Percentiles rank a stretch among this genome's conserved stretches.
Conservation (phyloP, 2,329 filamentous ascomycete genomes). For the Exserohilum rostratum region DNA sequence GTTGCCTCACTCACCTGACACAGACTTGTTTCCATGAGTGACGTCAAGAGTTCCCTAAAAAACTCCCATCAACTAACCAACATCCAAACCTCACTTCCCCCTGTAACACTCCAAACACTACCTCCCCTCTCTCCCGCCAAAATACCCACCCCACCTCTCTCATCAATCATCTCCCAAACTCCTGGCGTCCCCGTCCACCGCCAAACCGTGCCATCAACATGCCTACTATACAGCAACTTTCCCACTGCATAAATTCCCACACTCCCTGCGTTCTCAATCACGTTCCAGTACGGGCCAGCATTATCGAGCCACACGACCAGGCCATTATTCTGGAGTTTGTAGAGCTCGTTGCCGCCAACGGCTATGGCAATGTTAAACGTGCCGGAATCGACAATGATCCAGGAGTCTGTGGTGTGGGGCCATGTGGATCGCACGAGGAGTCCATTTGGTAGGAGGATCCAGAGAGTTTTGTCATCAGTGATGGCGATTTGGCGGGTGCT, state of each 20-base stretch:
- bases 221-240: slow-evolving; percentile 28
- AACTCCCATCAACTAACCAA: slow-evolving; percentile 11
- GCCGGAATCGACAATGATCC: slow-evolving; percentile 34
- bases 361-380: slow-evolving; percentile 30
- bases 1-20: too few species aligned
- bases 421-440: slow-evolving; percentile 33
- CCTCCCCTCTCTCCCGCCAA: slow-evolving; percentile 33
- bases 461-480: slow-evolving; percentile 32
- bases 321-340: slow-evolving; percentile 35
- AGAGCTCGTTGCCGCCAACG: slow-evolving; percentile 36
- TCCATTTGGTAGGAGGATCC: slow-evolving; percentile 34
- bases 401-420: slow-evolving; percentile 27
- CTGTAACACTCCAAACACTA: slow-evolving; percentile 30
- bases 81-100: slow-evolving; percentile 27
- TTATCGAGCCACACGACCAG: slow-evolving; percentile 35
- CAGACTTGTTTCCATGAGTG: too few species aligned
- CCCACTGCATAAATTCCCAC: slow-evolving; percentile 27
- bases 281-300: slow-evolving; percentile 26
- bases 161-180: slow-evolving; percentile 38
- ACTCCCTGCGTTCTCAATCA: slow-evolving; percentile 25
- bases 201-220: slow-evolving; percentile 35
- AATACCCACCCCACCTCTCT: slow-evolving; percentile 3
- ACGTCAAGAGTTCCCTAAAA: too few species aligned
- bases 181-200: slow-evolving; percentile 34
- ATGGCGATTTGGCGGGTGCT: slow-evolving; percentile 31